These are phyloP conservation scores for Cardiosporidium cionae DNA, from an alignment of 169 alveolate genomes.

Conservation along the genomic window DNA sequence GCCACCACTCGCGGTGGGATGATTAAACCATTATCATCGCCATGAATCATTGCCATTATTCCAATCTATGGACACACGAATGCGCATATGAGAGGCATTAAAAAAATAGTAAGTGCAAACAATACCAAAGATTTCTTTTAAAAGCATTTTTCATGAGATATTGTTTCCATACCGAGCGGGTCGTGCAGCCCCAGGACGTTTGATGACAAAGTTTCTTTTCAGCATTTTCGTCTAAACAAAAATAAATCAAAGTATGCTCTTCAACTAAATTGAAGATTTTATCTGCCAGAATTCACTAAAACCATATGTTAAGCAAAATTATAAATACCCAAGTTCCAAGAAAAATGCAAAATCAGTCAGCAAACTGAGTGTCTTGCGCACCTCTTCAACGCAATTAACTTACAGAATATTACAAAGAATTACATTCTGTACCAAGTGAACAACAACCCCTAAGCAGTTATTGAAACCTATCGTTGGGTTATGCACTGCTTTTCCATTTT, in stretches of 20 bases:
- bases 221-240: conserved; percentile 74
- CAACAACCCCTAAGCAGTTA: too few relatives aligned
- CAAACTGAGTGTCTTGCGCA: too few relatives aligned
- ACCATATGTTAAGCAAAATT: too few relatives aligned
- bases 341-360: too few relatives aligned
- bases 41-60: conserved; percentile 90
- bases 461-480: background rate
- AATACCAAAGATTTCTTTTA: background rate
- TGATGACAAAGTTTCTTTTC: conserved; percentile 83
- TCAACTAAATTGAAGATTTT: too few relatives aligned
- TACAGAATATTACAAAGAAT: too few relatives aligned
- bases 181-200: conserved; percentile 99
- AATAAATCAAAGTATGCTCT: too few relatives aligned
- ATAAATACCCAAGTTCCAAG: too few relatives aligned
- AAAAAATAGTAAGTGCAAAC: background rate
- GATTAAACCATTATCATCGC: conserved; percentile 95
- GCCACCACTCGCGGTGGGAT: conserved; percentile 96
- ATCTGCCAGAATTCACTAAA: too few relatives aligned
- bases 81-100: background rate
- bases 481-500: background rate
- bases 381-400: too few relatives aligned
- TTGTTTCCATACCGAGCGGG: conserved; percentile 61
- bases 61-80: conserved; percentile 36
- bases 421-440: too few relatives aligned
- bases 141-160: background rate